A percentile compares a stretch with the other conserved stretches of the same genome.
phyloP scores from a whole-genome alignment of 1,284 basidiomycete species.

The Porogramme epimiltina region DNA sequence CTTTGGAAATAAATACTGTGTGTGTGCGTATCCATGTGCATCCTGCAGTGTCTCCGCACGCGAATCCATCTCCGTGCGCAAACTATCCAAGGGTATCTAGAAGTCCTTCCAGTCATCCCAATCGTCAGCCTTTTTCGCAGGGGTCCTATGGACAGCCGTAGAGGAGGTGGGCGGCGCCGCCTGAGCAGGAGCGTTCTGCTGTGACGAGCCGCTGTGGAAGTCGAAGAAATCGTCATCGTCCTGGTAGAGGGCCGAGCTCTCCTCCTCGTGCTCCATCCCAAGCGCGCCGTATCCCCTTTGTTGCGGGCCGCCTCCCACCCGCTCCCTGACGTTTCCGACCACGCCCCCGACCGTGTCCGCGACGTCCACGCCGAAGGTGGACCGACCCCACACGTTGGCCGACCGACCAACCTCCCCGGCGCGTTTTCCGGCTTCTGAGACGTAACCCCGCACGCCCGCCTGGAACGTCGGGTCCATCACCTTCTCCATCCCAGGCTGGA shows the following conservation, averaged over 20 bases:
- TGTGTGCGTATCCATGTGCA: background rate
- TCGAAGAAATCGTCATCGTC: slow-evolving; percentile 55
- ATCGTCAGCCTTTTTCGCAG: slow-evolving; percentile 49
- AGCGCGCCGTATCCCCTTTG: slow-evolving; percentile 60
- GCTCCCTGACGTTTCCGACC: slow-evolving; percentile 56
- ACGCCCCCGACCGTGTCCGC: slow-evolving; percentile 66
- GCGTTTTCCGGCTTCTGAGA: slow-evolving; percentile 64
- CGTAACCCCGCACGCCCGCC: slow-evolving; percentile 69
- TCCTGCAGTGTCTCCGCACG: background rate
- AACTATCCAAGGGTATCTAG: slow-evolving; percentile 29
- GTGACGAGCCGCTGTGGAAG: slow-evolving; percentile 41
- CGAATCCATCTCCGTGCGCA: background rate
- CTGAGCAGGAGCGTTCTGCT: slow-evolving; percentile 9
- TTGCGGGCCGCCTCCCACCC: slow-evolving; percentile 41
- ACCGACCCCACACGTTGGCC: slow-evolving; percentile 74
- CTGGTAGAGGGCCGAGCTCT: slow-evolving; percentile 56
- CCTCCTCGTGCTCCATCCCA: slow-evolving; percentile 41
- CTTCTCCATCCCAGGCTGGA: slow-evolving; percentile 80
- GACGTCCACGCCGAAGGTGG: slow-evolving; percentile 79
- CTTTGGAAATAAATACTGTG: slow-evolving; percentile 8
- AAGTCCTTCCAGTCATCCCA: slow-evolving; percentile 84
- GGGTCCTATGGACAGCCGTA: slow-evolving; percentile 24
- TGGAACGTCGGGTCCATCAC: slow-evolving; percentile 78
- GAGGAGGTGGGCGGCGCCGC: slow-evolving; percentile 24
- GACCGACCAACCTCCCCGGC: slow-evolving; percentile 58